Percentiles rank a stretch among this genome's conserved stretches.
Conservation (phyloP, 2,329 filamentous ascomycete species). For the Apiospora phragmitis region DNA sequence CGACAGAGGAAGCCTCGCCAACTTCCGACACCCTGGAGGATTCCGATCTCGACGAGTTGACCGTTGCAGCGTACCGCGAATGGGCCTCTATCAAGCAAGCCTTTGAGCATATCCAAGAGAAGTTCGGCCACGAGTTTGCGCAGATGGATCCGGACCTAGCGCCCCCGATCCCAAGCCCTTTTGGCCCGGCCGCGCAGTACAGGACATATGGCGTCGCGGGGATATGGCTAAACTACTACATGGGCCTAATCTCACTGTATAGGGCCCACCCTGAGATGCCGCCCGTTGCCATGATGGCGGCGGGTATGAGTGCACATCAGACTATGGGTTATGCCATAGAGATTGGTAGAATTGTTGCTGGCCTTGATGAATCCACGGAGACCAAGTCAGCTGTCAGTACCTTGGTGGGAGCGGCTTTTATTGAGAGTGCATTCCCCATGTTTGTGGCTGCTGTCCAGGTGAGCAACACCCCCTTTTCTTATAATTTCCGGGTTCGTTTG, state of each 20-base stretch:
- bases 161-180: conserved; percentile 68
- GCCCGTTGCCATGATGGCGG: conserved; percentile 84
- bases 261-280: conserved; percentile 88
- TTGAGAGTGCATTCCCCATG: conserved; percentile 77
- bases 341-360: conserved; percentile 79
- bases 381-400: conserved; percentile 66
- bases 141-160: conserved; percentile 70
- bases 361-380: conserved; percentile 59
- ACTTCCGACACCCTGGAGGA: conserved; percentile 49
- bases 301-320: conserved; percentile 71
- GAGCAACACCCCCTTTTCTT: conserved; percentile 15
- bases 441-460: conserved; percentile 85
- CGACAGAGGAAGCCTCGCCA: conserved; percentile 42
- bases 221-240: conserved; percentile 85
- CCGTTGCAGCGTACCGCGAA: conserved; percentile 70
- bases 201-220: conserved; percentile 84
- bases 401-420: conserved; percentile 75
- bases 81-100: conserved; percentile 75
- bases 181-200: conserved; percentile 79
- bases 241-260: conserved; percentile 79
- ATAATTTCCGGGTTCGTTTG: background rate
- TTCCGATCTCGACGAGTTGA: conserved; percentile 62
- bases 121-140: conserved; percentile 74
- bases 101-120: conserved; percentile 65
- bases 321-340: conserved; percentile 72